Evolutionary conservation across 306 rosid genomes (phyloP).

Genomic region (Cercis canadensis): DNA sequence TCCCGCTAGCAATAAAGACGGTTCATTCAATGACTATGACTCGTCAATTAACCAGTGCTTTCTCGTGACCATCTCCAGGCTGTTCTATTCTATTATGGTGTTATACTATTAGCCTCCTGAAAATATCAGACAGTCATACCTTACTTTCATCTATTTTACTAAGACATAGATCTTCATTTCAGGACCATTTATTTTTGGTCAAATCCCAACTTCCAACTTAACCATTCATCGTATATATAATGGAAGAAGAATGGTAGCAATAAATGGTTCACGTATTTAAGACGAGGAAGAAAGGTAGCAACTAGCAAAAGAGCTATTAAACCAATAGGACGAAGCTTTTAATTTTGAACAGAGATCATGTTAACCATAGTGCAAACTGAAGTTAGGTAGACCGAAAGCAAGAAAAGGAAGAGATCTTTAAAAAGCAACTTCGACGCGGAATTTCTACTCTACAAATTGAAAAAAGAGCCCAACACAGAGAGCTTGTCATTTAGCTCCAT

Average conservation of each 20-base stretch:
- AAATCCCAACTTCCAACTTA: too few relatives aligned
- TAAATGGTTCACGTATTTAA: conserved; percentile 9
- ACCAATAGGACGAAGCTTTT: neutral
- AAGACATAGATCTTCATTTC: conserved; percentile 37
- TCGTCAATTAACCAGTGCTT: conserved; percentile 37
- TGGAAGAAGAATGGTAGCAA: neutral
- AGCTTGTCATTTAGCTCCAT: conserved; percentile 63
- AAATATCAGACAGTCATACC: conserved; percentile 40
- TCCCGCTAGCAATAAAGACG: conserved; percentile 59
- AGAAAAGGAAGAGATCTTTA: conserved; percentile 28
- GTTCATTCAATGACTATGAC: conserved; percentile 53
- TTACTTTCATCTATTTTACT: conserved; percentile 30
- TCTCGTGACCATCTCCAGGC: conserved; percentile 63
- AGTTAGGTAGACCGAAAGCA: conserved; percentile 1
- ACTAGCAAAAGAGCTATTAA: conserved; percentile 21
- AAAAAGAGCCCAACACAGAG: conserved; percentile 34
- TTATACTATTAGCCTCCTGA: conserved; percentile 8
- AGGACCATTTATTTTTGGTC: conserved; percentile 13
- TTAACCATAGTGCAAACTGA: neutral
- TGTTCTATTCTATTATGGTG: conserved; percentile 39
- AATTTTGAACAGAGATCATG: conserved; percentile 21
- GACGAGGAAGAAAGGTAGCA: conserved; percentile 32
- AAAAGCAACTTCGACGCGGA: conserved; percentile 41
- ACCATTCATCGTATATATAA: too few relatives aligned
- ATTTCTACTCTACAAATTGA: conserved; percentile 45